These are phyloP conservation scores for Monosporascus sp. DNA, from an alignment of 2,329 filamentous ascomycete species.

Conservation along the genomic window DNA sequence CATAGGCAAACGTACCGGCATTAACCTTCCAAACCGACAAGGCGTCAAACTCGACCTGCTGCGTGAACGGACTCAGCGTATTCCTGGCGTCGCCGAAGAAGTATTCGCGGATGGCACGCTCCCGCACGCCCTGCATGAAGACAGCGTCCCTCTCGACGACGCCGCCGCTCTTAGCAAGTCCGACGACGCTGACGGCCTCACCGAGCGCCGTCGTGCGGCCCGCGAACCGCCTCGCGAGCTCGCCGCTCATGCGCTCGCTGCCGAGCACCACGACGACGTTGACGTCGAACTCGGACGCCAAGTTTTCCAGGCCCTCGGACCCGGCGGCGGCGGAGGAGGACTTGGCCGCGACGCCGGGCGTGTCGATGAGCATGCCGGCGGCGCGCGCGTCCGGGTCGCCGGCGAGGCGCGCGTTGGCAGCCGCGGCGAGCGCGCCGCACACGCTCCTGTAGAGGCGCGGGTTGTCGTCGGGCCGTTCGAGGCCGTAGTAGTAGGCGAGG, in stretches of 20 bases:
- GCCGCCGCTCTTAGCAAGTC: conserved; percentile 79
- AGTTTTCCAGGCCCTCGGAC: conserved; percentile 75
- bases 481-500: conserved; percentile 82
- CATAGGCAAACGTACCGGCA: conserved; percentile 43
- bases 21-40: conserved; percentile 67
- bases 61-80: conserved; percentile 80
- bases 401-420: conserved; percentile 69
- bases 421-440: conserved; percentile 69
- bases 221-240: conserved; percentile 66
- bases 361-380: conserved; percentile 82
- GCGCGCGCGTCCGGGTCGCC: conserved; percentile 67
- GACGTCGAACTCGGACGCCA: conserved; percentile 57
- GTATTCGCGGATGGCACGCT: conserved; percentile 80
- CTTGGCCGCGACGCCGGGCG: conserved; percentile 54
- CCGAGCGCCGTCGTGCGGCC: conserved; percentile 49
- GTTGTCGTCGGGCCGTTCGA: conserved; percentile 67
- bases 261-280: conserved; percentile 80
- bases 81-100: conserved; percentile 82
- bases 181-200: conserved; percentile 69
- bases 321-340: conserved; percentile 59
- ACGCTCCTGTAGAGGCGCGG: conserved; percentile 67
- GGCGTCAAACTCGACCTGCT: conserved; percentile 72
- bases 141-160: conserved; percentile 69
- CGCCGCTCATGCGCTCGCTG: conserved; percentile 67
- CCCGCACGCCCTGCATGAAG: conserved; percentile 68